Evolutionary conservation across 495 filamentous ascomycete species (phyloP), one percentile per base, ranked within the genome.

Genomic region (Tetracladium marchalianum): DNA sequence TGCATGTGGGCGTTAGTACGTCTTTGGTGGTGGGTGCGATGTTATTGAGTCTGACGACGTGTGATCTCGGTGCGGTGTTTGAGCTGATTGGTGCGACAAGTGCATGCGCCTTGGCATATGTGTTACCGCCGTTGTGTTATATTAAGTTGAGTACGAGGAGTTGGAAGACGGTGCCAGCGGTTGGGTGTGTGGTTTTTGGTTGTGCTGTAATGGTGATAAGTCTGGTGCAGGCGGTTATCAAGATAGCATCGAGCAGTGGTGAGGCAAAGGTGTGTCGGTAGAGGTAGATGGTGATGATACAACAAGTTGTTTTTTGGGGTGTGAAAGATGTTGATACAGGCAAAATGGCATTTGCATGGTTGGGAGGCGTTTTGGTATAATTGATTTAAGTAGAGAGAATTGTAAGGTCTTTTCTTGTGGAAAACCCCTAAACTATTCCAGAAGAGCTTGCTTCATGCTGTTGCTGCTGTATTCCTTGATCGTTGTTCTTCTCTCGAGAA

Each of bases 31-130:
- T 89, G 15, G 70, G 77, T 22, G 85, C 92, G 43, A 87, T 92
- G 83, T 65, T 62, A 7, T 55, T 96, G 31, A 75, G 81, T 35
- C 65, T 97, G 44, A 56, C 95, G 33, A 97, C 87, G 2, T 96
- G 90, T 62, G 92, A 98, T 56, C 73, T 97, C 2, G 92, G 92
- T 10, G 78, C 82, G 17, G 89, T 98, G 0, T 96, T 98, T 60
- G 92, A 98, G 62, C 67, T 98, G 32, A 88, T 97, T 38, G 92
- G 92, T 40, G 90, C 93, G 7, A 98, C 92, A 13, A 89, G 84
- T 58, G 92, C 92, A 6, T 88, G 88, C 49, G 87, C 89, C 27
- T 70, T 98, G 57, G 92, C 92, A 5, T 98, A 95, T 63, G 95
- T 98, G 22, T 69, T 98, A 44, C 92, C 92, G 54, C 90, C 92